Percentiles rank a stretch among this genome's conserved stretches.
phyloP scores from a whole-genome alignment of 129 eudicot species.

The Arctium minus region DNA sequence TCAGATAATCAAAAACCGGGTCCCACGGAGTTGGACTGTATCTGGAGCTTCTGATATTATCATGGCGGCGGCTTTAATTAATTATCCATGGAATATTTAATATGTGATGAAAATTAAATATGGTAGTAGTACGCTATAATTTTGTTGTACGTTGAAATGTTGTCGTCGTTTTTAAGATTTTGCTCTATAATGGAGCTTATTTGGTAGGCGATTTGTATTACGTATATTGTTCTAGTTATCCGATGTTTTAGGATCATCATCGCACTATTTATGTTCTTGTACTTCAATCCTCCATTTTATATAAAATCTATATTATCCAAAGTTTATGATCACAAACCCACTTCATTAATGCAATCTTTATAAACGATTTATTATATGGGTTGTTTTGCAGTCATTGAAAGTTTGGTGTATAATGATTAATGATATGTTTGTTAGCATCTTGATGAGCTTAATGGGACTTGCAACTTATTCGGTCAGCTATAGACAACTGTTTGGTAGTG shows the following conservation, averaged over 20 bases:
- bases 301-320: background rate
- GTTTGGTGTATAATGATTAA: no score
- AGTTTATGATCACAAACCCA: background rate
- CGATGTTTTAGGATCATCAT: background rate
- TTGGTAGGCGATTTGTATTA: conserved; percentile 3
- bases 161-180: conserved; percentile 10
- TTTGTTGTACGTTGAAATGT: conserved; percentile 13
- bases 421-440: no score
- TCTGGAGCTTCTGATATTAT: conserved; percentile 61
- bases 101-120: background rate
- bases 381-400: no score
- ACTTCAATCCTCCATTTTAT: background rate
- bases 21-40: conserved; percentile 69
- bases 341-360: background rate
- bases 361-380: no score
- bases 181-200: background rate
- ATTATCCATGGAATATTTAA: background rate
- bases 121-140: background rate
- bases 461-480: no score
- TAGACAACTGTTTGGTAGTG: no score
- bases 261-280: background rate
- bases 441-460: no score
- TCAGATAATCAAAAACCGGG: conserved; percentile 36
- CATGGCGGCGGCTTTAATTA: conserved; percentile 13
- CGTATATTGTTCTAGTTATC: background rate